These are phyloP conservation scores for Amanita pseudoporphyria DNA, from an alignment of 768 basidiomycete species.

Conservation along the genomic window DNA sequence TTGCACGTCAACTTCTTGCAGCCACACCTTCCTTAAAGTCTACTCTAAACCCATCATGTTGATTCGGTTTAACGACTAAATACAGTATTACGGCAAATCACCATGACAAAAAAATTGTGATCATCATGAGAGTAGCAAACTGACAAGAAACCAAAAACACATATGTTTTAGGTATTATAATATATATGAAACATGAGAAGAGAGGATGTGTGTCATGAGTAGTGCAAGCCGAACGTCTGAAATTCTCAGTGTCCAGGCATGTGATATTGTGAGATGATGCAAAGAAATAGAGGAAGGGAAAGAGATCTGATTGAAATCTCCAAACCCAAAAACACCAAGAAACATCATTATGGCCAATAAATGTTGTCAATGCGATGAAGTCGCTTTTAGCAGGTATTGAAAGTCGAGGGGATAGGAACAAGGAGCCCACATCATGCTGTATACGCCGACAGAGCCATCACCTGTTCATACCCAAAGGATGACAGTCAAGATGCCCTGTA, in stretches of 20 bases:
- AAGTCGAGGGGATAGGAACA: background rate
- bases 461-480: background rate
- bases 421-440: background rate
- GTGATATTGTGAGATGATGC: background rate
- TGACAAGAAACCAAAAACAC: background rate
- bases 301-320: background rate
- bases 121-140: background rate
- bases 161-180: background rate
- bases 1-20: too few species aligned
- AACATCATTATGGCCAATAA: background rate
- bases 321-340: background rate
- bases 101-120: too few species aligned
- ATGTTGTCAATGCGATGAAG: too few species aligned
- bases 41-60: too few species aligned
- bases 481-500: constrained; percentile 13
- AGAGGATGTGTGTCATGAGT: too few species aligned
- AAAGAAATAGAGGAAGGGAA: background rate
- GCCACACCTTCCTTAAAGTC: too few species aligned
- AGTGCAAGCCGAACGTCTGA: too few species aligned
- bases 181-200: too few species aligned
- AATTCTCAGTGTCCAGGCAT: background rate
- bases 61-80: too few species aligned
- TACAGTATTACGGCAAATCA: too few species aligned
- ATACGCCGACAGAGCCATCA: background rate
- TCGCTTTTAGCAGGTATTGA: background rate